These are phyloP conservation scores for Elongisporangium prolatum DNA, from an alignment of 352 stramenopile genomes.

Conservation along the genomic window DNA sequence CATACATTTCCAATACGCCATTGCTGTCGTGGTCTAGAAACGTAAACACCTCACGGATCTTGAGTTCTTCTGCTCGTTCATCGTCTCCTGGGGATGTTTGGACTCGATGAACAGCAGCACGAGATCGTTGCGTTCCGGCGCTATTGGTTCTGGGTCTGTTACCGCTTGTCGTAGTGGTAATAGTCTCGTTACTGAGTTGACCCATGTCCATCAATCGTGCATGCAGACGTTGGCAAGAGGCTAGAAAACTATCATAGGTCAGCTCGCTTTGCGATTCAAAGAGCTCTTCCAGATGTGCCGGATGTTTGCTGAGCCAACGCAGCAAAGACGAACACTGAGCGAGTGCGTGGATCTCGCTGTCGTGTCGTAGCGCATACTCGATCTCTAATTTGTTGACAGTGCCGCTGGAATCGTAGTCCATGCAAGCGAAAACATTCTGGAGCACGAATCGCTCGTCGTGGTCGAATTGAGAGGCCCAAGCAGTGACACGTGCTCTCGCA, in stretches of 20 bases:
- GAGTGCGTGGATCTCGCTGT: conserved; percentile 45
- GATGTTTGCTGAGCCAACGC: conserved; percentile 52
- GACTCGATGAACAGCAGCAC: not conserved
- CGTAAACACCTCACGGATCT: conserved; percentile 48
- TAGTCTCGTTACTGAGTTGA: conserved; percentile 8
- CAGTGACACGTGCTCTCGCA: too few relatives aligned
- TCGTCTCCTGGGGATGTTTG: conserved; percentile 5
- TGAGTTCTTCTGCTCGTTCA: conserved; percentile 33
- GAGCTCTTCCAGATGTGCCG: conserved; percentile 20
- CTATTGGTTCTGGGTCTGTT: not conserved
- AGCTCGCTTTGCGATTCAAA: conserved; percentile 29
- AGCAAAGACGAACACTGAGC: conserved; percentile 44
- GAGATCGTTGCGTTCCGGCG: too few relatives aligned
- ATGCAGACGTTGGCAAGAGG: conserved; percentile 44
- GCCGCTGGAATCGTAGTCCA: conserved; percentile 62
- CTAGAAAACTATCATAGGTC: conserved; percentile 47
- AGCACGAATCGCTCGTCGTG: conserved; percentile 15
- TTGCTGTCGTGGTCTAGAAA: conserved; percentile 57
- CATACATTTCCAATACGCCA: conserved; percentile 49
- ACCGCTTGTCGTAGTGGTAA: not conserved
- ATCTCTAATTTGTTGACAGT: conserved; percentile 64
- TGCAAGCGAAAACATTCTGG: conserved; percentile 38
- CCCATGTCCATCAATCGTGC: conserved; percentile 35
- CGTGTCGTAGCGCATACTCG: conserved; percentile 54
- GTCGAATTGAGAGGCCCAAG: not conserved